Conservation (phyloP, 164 flowering plant genomes). For the Tetrastigma voinierianum region DNA sequence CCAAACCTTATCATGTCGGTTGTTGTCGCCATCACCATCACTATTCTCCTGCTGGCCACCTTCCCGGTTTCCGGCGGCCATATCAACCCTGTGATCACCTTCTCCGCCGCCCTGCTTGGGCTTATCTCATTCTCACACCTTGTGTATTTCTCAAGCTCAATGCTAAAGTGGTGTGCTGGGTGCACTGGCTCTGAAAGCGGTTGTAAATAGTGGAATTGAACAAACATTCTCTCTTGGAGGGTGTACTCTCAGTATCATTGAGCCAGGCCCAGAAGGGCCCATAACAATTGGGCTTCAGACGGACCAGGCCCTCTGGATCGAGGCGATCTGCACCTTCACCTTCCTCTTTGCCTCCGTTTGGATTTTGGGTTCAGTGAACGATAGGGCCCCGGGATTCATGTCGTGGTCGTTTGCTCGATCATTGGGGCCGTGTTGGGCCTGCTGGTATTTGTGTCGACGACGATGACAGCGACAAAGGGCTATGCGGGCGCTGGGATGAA, state of each 20-base stretch:
- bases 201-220: slow-evolving; percentile 9
- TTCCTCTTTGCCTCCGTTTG: slow-evolving; percentile 23
- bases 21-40: no score
- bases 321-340: slow-evolving; percentile 24
- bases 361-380: slow-evolving; percentile 22
- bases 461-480: slow-evolving; percentile 17
- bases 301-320: no score
- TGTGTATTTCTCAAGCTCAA: slow-evolving; percentile 26
- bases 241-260: slow-evolving; percentile 1
- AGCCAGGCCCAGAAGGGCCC: not conserved
- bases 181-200: slow-evolving; percentile 6
- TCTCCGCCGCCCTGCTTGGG: slow-evolving; percentile 28
- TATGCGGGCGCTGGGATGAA: slow-evolving; percentile 36
- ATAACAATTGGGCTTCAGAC: no score
- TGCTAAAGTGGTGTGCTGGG: slow-evolving; percentile 23
- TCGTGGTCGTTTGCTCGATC: slow-evolving; percentile 15
- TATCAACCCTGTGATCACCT: slow-evolving; percentile 26
- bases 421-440: slow-evolving; percentile 22
- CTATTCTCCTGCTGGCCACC: slow-evolving; percentile 11
- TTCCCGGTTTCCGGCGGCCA: slow-evolving; percentile 26
- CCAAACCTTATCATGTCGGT: no score
- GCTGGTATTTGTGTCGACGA: slow-evolving; percentile 26
- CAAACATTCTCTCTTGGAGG: slow-evolving; percentile 25
- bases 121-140: slow-evolving; percentile 16
- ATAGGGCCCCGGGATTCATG: slow-evolving; percentile 14